A percentile compares a stretch with the other conserved stretches of the same genome.
phyloP scores from a whole-genome alignment of 306 rosid species.

The Vicia villosa region DNA sequence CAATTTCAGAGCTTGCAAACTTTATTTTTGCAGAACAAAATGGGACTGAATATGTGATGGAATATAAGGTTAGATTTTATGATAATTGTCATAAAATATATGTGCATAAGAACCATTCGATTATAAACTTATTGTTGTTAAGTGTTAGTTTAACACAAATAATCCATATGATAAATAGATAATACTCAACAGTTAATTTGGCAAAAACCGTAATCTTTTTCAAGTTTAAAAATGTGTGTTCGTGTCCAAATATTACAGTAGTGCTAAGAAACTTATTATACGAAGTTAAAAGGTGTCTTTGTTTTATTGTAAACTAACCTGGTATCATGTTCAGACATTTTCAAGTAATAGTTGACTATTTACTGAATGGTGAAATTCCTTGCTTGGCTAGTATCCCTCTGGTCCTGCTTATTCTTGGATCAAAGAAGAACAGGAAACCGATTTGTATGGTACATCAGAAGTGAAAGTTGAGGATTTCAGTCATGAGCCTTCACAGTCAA shows the following conservation, averaged over 20 bases:
- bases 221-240: neutral
- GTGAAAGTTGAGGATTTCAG: conserved; percentile 54
- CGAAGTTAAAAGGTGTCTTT: too few relatives aligned
- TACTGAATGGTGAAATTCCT: conserved; percentile 33
- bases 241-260: neutral
- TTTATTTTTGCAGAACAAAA: conserved; percentile 64
- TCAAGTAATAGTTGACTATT: conserved; percentile 17
- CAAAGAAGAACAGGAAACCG: conserved; percentile 39
- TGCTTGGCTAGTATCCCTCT: conserved; percentile 44
- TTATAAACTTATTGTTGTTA: neutral
- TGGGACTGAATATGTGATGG: conserved; percentile 48
- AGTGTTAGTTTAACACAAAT: neutral
- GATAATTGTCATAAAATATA: neutral
- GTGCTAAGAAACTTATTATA: too few relatives aligned
- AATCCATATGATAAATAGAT: too few relatives aligned
- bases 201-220: neutral
- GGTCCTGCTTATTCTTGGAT: conserved; percentile 40
- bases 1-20: conserved; percentile 70
- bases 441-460: conserved; percentile 41
- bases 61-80: conserved; percentile 54
- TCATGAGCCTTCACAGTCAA: conserved; percentile 44
- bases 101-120: neutral
- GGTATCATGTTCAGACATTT: neutral
- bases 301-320: neutral
- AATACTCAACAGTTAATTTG: neutral